These are phyloP conservation scores for Avena sativa DNA, from an alignment of 176 grass and related monocot genomes.

Conservation along the genomic window DNA sequence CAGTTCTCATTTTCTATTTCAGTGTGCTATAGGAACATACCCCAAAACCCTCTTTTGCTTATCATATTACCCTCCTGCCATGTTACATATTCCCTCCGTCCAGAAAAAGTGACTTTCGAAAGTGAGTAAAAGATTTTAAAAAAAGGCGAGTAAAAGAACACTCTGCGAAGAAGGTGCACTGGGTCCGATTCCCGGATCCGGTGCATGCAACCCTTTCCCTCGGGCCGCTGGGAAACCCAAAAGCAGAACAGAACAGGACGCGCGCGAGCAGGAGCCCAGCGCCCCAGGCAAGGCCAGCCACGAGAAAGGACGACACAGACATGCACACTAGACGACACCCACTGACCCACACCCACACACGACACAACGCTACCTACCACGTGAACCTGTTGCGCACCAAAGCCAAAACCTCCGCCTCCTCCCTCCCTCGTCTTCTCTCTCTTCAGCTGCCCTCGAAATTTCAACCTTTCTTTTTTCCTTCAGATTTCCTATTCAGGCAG, in stretches of 20 bases:
- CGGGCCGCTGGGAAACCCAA: not conserved
- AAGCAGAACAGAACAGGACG: not conserved
- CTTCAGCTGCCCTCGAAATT: not conserved
- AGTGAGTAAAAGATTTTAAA: no score
- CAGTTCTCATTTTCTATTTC: no score
- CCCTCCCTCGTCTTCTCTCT: not conserved
- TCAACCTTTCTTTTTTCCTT: not conserved
- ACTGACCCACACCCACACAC: constrained; percentile 21
- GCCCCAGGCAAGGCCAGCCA: not conserved
- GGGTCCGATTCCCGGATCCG: not conserved
- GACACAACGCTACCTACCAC: constrained; percentile 28
- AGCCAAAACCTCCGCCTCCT: constrained; percentile 3
- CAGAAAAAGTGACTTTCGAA: no score
- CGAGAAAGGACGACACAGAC: not conserved
- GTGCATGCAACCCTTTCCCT: not conserved
- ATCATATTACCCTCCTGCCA: no score
- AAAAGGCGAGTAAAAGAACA: no score
- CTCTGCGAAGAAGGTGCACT: not conserved
- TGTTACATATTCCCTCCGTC: no score
- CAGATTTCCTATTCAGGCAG: not conserved
- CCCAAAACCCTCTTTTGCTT: no score
- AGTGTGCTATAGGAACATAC: no score
- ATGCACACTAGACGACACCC: constrained; percentile 21
- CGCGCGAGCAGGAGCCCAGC: not conserved
- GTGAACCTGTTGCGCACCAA: constrained; percentile 20